A percentile compares a stretch with the other conserved stretches of the same genome.
phyloP scores from a whole-genome alignment of 345 rosid species.

The Arabidopsis suecica region DNA sequence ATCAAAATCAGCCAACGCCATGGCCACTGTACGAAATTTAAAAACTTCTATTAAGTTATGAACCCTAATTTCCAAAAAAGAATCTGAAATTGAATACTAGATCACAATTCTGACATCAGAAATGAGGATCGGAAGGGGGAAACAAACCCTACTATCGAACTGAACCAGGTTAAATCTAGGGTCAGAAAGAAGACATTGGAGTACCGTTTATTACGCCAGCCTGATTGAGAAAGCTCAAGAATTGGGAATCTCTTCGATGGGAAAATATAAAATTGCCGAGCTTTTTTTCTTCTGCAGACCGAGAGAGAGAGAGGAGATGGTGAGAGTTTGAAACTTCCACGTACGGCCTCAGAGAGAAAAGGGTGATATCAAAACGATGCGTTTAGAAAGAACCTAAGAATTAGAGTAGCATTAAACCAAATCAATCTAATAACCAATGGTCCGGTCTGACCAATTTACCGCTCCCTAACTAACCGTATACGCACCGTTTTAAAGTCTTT shows the following conservation, averaged over 20 bases:
- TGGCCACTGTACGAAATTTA: not conserved
- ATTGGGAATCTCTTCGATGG: conserved; percentile 11
- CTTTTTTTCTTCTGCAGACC: conserved; percentile 14
- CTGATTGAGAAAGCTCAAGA: conserved; percentile 11
- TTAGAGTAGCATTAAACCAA: not conserved
- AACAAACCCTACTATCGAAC: conserved; percentile 27
- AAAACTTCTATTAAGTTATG: not conserved
- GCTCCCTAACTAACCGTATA: not conserved
- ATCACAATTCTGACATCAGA: conserved; percentile 7
- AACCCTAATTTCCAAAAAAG: conserved; percentile 18
- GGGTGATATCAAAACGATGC: conserved; percentile 30
- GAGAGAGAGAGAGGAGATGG: conserved; percentile 22
- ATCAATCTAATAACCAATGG: not conserved
- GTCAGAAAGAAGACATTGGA: not conserved
- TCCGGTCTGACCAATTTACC: not conserved
- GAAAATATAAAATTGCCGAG: conserved; percentile 25
- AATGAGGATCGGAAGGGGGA: not conserved
- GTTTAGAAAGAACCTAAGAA: conserved; percentile 5
- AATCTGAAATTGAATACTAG: conserved; percentile 10
- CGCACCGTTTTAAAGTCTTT: conserved; percentile 23
- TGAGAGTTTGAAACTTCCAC: conserved; percentile 23
- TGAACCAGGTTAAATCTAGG: conserved; percentile 13
- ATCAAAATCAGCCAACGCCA: conserved; percentile 14
- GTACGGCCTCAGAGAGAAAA: conserved; percentile 28
- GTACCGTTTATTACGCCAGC: conserved; percentile 39